Percentiles rank a stretch among this genome's conserved stretches.
phyloP scores from a whole-genome alignment of 2,329 filamentous ascomycete genomes.

The Exserohilum turcica region DNA sequence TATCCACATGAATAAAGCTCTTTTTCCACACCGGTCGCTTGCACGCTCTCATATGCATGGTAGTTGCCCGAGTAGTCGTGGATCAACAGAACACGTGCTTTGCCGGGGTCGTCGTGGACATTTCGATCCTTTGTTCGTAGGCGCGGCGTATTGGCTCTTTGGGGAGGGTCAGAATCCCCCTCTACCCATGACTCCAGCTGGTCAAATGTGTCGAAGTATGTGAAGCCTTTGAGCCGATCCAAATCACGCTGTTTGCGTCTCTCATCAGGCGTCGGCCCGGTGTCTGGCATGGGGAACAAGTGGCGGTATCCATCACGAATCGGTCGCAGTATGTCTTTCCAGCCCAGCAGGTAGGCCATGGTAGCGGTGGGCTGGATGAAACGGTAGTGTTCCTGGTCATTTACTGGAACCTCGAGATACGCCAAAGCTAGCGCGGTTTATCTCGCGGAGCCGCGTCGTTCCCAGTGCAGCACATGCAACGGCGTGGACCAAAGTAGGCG shows the following conservation, averaged over 20 bases:
- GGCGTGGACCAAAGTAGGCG: no score
- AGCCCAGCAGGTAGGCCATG: constrained; percentile 38
- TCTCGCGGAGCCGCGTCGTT: not conserved
- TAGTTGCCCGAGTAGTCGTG: constrained; percentile 53
- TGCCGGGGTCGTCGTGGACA: constrained; percentile 4
- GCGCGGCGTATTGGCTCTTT: constrained; percentile 49
- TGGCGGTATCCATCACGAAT: constrained; percentile 49
- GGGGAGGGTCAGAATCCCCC: constrained; percentile 40
- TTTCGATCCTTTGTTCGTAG: constrained; percentile 24
- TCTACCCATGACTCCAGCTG: constrained; percentile 45
- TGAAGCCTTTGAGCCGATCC: constrained; percentile 47
- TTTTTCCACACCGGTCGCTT: constrained; percentile 34
- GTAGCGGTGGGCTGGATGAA: not conserved
- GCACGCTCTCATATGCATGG: constrained; percentile 50
- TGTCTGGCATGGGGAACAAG: constrained; percentile 42
- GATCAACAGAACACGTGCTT: constrained; percentile 42
- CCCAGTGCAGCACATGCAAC: not conserved
- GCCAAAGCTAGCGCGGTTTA: not conserved
- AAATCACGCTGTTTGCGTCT: constrained; percentile 33
- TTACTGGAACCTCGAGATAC: not conserved
- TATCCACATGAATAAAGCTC: constrained; percentile 52
- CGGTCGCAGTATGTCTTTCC: constrained; percentile 49
- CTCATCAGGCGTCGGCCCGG: constrained; percentile 43
- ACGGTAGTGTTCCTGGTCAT: not conserved
- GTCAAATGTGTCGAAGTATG: constrained; percentile 50